phyloP scores from a whole-genome alignment of 345 rosid genomes.

The Kernera saxatilis region DNA sequence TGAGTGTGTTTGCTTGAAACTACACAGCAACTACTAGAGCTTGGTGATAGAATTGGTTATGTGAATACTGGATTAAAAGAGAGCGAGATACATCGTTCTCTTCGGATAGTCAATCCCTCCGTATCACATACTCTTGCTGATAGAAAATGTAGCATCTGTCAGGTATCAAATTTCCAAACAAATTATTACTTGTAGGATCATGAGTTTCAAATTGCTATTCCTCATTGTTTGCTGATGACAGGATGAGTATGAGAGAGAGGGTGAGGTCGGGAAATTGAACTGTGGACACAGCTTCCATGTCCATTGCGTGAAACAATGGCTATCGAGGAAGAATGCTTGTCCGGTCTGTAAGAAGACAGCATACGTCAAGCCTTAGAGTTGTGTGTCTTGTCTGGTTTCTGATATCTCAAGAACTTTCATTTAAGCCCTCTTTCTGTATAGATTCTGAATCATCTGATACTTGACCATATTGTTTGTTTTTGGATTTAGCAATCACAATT shows the following conservation, averaged over 20 bases:
- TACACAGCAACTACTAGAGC: conserved; percentile 75
- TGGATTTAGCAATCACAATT: neutral
- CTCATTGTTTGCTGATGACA: conserved; percentile 23
- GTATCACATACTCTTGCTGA: conserved; percentile 40
- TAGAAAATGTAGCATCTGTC: conserved; percentile 83
- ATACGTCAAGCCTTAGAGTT: conserved; percentile 33
- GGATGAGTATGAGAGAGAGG: conserved; percentile 75
- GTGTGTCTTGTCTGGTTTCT: neutral
- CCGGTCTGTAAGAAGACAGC: conserved; percentile 78
- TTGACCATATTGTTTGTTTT: neutral
- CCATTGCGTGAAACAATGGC: conserved; percentile 84
- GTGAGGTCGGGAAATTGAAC: conserved; percentile 59
- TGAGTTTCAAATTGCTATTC: neutral
- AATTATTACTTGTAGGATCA: neutral
- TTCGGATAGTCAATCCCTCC: conserved; percentile 50
- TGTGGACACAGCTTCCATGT: conserved; percentile 83
- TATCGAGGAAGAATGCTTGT: conserved; percentile 69
- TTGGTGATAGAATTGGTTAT: conserved; percentile 80
- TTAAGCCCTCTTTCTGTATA: neutral
- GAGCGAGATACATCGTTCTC: conserved; percentile 62
- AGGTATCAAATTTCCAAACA: conserved; percentile 34
- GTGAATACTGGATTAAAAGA: conserved; percentile 82
- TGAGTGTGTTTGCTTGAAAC: neutral
- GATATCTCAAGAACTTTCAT: conserved; percentile 11
- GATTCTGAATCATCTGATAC: neutral